Percentiles rank a stretch among this genome's conserved stretches.
These are phyloP conservation scores for Tinospora cordifolia DNA, from an alignment of 164 flowering plant species.

Conservation along the genomic window DNA sequence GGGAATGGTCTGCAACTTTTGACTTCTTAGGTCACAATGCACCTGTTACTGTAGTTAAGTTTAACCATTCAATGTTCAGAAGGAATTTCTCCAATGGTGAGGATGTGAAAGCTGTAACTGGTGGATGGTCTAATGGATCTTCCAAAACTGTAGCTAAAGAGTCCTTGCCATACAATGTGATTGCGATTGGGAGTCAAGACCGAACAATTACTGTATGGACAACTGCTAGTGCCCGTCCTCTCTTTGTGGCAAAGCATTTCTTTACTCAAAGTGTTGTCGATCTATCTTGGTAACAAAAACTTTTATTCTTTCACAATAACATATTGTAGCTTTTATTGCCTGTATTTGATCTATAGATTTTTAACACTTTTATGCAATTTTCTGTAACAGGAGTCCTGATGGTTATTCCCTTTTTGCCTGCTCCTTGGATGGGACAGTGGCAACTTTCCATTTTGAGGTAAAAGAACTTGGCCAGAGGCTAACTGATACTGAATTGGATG, in stretches of 20 bases:
- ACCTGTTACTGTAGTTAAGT: constrained; percentile 90
- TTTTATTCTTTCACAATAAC: background rate
- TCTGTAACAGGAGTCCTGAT: constrained; percentile 85
- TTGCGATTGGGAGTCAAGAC: constrained; percentile 98
- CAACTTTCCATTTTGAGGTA: constrained; percentile 83
- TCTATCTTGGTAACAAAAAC: constrained; percentile 58
- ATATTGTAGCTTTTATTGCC: background rate
- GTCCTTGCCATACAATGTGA: constrained; percentile 78
- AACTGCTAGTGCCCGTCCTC: constrained; percentile 97
- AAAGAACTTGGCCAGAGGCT: constrained; percentile 81
- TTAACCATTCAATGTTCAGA: constrained; percentile 94
- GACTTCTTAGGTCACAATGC: constrained; percentile 98
- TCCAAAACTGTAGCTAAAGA: constrained; percentile 65
- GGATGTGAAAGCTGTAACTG: constrained; percentile 54
- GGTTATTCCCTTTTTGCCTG: constrained; percentile 96
- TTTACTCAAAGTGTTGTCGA: constrained; percentile 96
- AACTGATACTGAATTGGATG: constrained; percentile 78
- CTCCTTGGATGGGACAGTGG: constrained; percentile 93
- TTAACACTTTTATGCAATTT: constrained; percentile 2
- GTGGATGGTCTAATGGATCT: constrained; percentile 84
- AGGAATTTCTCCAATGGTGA: constrained; percentile 43
- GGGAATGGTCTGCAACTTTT: constrained; percentile 98
- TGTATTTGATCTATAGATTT: background rate
- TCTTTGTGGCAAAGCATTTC: constrained; percentile 96
- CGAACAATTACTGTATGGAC: constrained; percentile 99